Conservation (phyloP, 331 rosid genomes). For the Pyracantha coccinea region DNA sequence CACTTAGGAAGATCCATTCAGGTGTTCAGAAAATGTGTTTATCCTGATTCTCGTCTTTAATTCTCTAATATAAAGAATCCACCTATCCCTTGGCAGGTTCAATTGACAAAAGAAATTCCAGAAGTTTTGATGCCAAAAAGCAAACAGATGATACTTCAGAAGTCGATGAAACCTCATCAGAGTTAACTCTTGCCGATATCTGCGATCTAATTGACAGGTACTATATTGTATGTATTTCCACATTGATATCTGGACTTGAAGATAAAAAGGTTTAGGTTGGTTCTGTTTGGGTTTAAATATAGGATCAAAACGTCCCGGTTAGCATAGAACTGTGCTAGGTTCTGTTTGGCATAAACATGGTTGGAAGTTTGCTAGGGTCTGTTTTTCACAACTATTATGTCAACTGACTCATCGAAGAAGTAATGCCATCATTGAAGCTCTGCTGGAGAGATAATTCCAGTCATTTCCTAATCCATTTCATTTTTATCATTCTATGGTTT, state of each 20-base stretch:
- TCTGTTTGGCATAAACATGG: neutral
- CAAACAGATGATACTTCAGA: neutral
- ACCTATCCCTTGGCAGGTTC: conserved; percentile 2
- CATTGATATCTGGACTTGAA: neutral
- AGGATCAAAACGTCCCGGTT: neutral
- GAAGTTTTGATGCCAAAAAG: neutral
- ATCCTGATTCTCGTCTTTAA: neutral
- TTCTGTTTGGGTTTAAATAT: neutral
- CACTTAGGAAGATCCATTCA: neutral
- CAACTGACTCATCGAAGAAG: neutral
- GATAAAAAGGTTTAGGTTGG: neutral
- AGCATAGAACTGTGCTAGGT: neutral
- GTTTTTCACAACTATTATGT: neutral
- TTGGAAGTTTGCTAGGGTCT: neutral
- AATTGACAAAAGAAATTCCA: conserved; percentile 15
- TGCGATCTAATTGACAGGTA: conserved; percentile 18
- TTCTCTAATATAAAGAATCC: neutral
- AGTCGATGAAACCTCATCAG: neutral
- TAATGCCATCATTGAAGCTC: neutral
- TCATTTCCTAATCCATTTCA: neutral
- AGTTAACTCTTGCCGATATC: conserved; percentile 23
- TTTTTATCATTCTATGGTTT: neutral
- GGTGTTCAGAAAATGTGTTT: neutral
- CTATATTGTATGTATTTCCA: neutral
- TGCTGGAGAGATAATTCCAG: neutral